Evolutionary conservation across 2,329 filamentous ascomycete species (phyloP).

Genomic region (Fusarium sp.): DNA sequence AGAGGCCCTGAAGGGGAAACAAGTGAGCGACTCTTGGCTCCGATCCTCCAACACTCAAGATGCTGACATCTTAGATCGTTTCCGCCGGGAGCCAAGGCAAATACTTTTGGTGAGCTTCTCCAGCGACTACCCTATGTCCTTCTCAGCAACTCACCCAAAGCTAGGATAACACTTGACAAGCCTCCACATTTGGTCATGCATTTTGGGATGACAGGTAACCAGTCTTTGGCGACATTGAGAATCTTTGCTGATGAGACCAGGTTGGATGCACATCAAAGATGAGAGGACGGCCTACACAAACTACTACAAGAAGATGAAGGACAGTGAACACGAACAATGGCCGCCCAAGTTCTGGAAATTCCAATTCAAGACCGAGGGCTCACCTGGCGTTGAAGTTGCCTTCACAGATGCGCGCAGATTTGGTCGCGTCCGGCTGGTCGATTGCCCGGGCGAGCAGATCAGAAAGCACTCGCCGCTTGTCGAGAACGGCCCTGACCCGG

Average conservation of each 20-base stretch:
- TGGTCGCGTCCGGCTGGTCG: conserved; percentile 83
- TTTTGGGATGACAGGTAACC: conserved; percentile 78
- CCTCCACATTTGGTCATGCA: conserved; percentile 92
- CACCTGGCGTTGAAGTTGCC: conserved; percentile 73
- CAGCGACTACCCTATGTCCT: conserved; percentile 3
- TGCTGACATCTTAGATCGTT: conserved; percentile 60
- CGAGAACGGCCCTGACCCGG: conserved; percentile 94
- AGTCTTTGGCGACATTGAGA: too few species aligned
- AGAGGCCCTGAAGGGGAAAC: conserved; percentile 81
- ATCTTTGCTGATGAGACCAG: conserved; percentile 47
- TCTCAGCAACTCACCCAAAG: conserved; percentile 13
- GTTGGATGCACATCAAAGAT: conserved; percentile 91
- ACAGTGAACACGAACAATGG: conserved; percentile 77
- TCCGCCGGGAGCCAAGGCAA: conserved; percentile 90
- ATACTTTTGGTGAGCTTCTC: conserved; percentile 83
- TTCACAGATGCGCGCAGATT: conserved; percentile 90
- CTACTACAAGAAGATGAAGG: conserved; percentile 82
- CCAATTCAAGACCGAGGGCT: conserved; percentile 75
- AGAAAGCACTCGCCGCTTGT: conserved; percentile 83
- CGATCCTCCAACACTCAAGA: background rate
- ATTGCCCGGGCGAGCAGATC: conserved; percentile 84
- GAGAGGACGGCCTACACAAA: conserved; percentile 84
- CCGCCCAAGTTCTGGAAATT: conserved; percentile 95
- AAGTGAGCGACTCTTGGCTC: conserved; percentile 52
- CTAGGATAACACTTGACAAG: conserved; percentile 73